These are phyloP conservation scores for Phylloporus arenicola DNA, from an alignment of 768 basidiomycete genomes.

Conservation along the genomic window DNA sequence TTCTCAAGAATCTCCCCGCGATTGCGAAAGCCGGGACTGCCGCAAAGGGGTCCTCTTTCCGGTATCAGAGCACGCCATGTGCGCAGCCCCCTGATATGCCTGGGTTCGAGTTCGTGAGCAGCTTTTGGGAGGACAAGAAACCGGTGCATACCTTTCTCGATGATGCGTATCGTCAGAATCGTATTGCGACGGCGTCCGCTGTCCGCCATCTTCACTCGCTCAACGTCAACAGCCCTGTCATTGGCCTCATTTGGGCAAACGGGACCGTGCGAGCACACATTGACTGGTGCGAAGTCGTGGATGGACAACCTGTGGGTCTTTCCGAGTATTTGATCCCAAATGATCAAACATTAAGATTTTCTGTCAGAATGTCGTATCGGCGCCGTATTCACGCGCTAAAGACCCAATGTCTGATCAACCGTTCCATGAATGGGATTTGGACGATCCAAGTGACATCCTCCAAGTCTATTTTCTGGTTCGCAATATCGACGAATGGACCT, in stretches of 20 bases:
- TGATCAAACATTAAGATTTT: background rate
- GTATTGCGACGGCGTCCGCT: constrained; percentile 48
- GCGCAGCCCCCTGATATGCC: constrained; percentile 41
- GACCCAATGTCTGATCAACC: constrained; percentile 16
- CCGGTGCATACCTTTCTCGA: constrained; percentile 43
- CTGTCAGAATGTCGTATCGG: constrained; percentile 44
- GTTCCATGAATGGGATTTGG: constrained; percentile 49
- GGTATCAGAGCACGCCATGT: constrained; percentile 48
- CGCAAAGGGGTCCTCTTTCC: constrained; percentile 43
- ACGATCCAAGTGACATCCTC: constrained; percentile 40
- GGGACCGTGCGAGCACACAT: constrained; percentile 49
- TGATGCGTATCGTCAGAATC: constrained; percentile 53
- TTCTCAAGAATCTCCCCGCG: constrained; percentile 38
- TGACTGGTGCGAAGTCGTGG: constrained; percentile 44
- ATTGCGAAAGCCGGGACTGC: constrained; percentile 34
- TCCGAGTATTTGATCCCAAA: background rate
- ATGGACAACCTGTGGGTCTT: constrained; percentile 32
- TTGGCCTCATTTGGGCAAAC: constrained; percentile 52
- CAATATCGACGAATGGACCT: constrained; percentile 52
- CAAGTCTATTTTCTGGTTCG: constrained; percentile 46
- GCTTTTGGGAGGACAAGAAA: constrained; percentile 60
- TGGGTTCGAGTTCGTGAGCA: constrained; percentile 50
- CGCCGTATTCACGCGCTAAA: constrained; percentile 35
- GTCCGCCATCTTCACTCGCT: constrained; percentile 48
- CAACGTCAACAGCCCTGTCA: constrained; percentile 40